Percentiles rank a stretch among this genome's conserved stretches.
These are phyloP conservation scores for Porphyrellus cyaneotinctus DNA, from an alignment of 768 basidiomycete species.

Conservation along the genomic window DNA sequence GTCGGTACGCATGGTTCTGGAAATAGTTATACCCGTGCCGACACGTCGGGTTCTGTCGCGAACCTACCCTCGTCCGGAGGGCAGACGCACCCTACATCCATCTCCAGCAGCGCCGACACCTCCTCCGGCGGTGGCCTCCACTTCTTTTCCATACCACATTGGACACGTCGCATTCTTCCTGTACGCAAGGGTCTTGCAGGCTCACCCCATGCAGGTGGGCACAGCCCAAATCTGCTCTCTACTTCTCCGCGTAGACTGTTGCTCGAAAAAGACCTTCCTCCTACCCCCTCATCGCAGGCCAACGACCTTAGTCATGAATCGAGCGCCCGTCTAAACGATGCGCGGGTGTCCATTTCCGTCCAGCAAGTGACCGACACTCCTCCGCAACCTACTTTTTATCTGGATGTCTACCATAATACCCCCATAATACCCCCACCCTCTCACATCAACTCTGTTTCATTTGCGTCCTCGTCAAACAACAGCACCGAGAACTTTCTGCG, in stretches of 20 bases:
- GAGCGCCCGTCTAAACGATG: conserved; percentile 5
- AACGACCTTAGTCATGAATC: conserved; percentile 1
- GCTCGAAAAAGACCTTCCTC: conserved; percentile 49
- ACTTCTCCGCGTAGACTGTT: conserved; percentile 6
- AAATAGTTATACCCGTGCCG: conserved; percentile 30
- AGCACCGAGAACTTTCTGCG: conserved; percentile 32
- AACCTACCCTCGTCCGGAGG: conserved; percentile 44
- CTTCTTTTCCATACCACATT: conserved; percentile 64
- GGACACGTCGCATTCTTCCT: conserved; percentile 50
- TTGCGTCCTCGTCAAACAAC: conserved; percentile 26
- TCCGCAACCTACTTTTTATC: conserved; percentile 52
- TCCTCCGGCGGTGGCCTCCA: conserved; percentile 39
- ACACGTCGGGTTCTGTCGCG: conserved; percentile 28
- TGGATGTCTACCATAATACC: conserved; percentile 55
- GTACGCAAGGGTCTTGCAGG: conserved; percentile 30
- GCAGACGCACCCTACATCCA: conserved; percentile 42
- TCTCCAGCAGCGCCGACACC: conserved; percentile 36
- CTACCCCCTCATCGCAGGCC: conserved; percentile 32
- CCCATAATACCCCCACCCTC: conserved; percentile 40
- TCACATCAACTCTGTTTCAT: conserved; percentile 49
- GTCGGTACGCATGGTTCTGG: conserved; percentile 38
- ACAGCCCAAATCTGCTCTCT: conserved; percentile 21
- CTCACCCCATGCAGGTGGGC: conserved; percentile 19
- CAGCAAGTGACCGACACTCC: conserved; percentile 29
- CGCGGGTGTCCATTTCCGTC: conserved; percentile 15